Base-by-base conservation (phyloP, 2,329 filamentous ascomycete species). In the Bipolaris oryzae region DNA sequence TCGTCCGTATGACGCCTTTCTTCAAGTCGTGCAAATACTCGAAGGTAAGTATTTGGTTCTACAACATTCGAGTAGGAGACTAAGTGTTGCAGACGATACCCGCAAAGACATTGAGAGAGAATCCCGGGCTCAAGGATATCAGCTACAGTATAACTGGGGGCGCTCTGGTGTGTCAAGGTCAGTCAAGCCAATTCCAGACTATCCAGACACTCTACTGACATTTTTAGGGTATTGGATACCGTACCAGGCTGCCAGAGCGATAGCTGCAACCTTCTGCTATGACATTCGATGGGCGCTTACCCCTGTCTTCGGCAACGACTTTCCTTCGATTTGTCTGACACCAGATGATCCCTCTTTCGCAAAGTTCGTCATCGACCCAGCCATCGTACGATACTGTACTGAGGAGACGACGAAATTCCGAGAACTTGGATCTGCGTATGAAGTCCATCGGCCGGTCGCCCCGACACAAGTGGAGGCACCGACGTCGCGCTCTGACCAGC, bases 131-230 rank as follows among this genome's bases (percentile, higher is more conserved):
- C 33, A 87, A 89, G 63, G 89, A 95, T n/a, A 90, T 98, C 59
- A 92, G 90, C 25, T 90, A 96, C 74, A 96, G 92, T 76, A 96
- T 98, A 73, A 99, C 95, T 0, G 95, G 95, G 23, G 95, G 95
- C 6, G 88, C 92, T 28, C 87, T 98, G 55, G 87, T 87, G 58
- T 94, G 93, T 50, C 95, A 99, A 87, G 70, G 70, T 73, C n/a
- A 56, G 67, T 63, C 10, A 16, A 39, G 6, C 21, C 39, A 5
- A n/a, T 37, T 3, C 6, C 2, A 34, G 1, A 4, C 7, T n/a
- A 18, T 9, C 1, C 31, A 20, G 10, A 13, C 1, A 5, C 20
- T 13, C 54, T 44, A 38, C 60, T 68, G 39, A 71, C 43, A 5
- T 31, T 23, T 21, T 58, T 37, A 96, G 92, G 95, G 33, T 99